phyloP scores from a whole-genome alignment of 1,284 basidiomycete species.

The Peniophora sp. region DNA sequence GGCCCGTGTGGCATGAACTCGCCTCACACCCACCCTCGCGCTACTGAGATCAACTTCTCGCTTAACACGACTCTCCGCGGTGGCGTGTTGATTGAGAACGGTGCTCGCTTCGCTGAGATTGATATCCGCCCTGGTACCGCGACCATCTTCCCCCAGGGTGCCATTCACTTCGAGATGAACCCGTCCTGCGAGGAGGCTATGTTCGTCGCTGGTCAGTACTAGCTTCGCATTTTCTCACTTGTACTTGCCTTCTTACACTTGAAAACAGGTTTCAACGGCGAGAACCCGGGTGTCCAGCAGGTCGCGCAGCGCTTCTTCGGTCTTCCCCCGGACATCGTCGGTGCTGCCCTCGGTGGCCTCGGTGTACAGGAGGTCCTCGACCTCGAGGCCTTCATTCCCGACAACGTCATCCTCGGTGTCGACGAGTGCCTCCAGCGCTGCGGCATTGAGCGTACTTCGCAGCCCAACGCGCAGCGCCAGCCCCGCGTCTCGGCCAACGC shows the following conservation, averaged over 20 bases:
- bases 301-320: conserved; percentile 26
- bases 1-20: conserved; percentile 28
- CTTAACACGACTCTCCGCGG: conserved; percentile 24
- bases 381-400: conserved; percentile 24
- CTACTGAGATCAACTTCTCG: conserved; percentile 26
- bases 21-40: conserved; percentile 29
- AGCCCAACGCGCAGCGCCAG: conserved; percentile 25
- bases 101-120: conserved; percentile 25
- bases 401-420: conserved; percentile 25
- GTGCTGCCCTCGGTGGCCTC: conserved; percentile 24
- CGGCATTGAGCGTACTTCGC: conserved; percentile 18
- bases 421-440: conserved; percentile 26
- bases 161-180: conserved; percentile 28
- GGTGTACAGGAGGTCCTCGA: conserved; percentile 23
- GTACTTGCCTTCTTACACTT: conserved; percentile 8
- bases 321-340: conserved; percentile 25
- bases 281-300: conserved; percentile 22
- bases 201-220: neutral
- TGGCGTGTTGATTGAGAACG: conserved; percentile 28
- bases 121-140: conserved; percentile 22
- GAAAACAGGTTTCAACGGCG: conserved; percentile 24
- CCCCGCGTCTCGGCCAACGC: conserved; percentile 23
- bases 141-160: conserved; percentile 27
- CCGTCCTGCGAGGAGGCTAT: conserved; percentile 16
- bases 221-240: neutral